Evolutionary conservation across 768 basidiomycete genomes (phyloP).

Genomic region (Pulveroboletus frians): DNA sequence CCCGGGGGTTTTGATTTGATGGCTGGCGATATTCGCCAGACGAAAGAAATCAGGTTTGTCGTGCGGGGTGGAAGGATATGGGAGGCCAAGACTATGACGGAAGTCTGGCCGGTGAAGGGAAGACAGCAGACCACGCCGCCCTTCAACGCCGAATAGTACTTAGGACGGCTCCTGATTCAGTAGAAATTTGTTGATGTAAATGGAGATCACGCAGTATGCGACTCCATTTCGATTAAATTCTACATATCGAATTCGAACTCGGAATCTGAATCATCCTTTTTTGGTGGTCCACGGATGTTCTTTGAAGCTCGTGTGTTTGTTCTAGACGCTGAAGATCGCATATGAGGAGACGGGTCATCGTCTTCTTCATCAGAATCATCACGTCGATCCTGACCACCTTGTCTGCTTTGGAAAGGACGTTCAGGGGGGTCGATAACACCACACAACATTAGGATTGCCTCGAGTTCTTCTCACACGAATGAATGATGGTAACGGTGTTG

Average conservation of each 20-base stretch:
- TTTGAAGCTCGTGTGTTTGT: slow-evolving; percentile 47
- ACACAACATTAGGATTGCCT: slow-evolving; percentile 60
- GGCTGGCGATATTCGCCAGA: slow-evolving; percentile 44
- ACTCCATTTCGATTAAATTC: slow-evolving; percentile 1
- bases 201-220: background rate
- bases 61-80: slow-evolving; percentile 66
- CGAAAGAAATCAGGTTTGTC: slow-evolving; percentile 51
- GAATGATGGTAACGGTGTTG: background rate
- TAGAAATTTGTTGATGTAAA: background rate
- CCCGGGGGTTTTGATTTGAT: slow-evolving; percentile 57
- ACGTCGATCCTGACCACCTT: slow-evolving; percentile 30
- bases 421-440: slow-evolving; percentile 61
- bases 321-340: slow-evolving; percentile 54
- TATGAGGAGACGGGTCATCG: slow-evolving; percentile 46
- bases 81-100: slow-evolving; percentile 61
- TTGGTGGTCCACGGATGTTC: slow-evolving; percentile 47
- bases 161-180: background rate
- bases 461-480: slow-evolving; percentile 48
- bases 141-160: slow-evolving; percentile 44
- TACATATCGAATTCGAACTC: slow-evolving; percentile 75
- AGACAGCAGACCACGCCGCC: slow-evolving; percentile 51
- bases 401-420: slow-evolving; percentile 30
- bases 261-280: slow-evolving; percentile 68
- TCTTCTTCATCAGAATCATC: slow-evolving; percentile 44
- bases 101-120: slow-evolving; percentile 67